Base-by-base conservation (phyloP, 192 early-diverging fungal genomes). In the Cladochytrium replicatum region DNA sequence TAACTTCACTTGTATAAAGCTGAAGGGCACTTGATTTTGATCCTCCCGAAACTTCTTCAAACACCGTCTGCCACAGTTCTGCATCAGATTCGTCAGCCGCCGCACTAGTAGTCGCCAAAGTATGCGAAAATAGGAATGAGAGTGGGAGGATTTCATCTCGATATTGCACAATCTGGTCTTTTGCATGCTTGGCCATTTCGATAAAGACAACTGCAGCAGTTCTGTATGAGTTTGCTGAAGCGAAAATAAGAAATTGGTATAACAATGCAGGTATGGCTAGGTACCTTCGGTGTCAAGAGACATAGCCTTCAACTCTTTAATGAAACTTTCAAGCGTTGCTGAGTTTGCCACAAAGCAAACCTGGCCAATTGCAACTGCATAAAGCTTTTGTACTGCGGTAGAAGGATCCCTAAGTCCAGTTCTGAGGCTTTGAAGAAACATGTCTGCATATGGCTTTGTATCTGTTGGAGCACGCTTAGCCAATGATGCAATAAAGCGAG, bases 301-400 rank as follows among this genome's bases (percentile, higher is more conserved):
- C 6, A 80, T 60, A 26, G 77, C 78, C 11, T 72, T 71, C n/a
- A 93, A 55, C 49, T 88, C 78, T 15, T 72, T 71, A 4, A 88
- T 66, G 38, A 94, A 70, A 27, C 72, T 77, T 2, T 62, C 58
- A 1, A 89, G 52, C 26, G 4, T 32, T 29, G 48, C 48, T 48
- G 6, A 58, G 46, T 34, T 66, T 66, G 3, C 46, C 48, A n/a
- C n/a, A n/a, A n/a, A n/a, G 24, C 41, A 11, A 15, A 92, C 73
- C 51, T 92, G 87, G 3, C 91, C 93, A 29, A 80, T 80, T 0
- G 89, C 84, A 8, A 83, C 80, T 0, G 90, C 85, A 65, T 81
- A 93, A 2, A 89, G 78, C 57, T 93, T 90, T 6, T 89, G 65
- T 32, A 94, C 78, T 0, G 84, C 77, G 0, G 83, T 72, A n/a